Evolutionary conservation across 768 basidiomycete species (phyloP).

Genomic region (Pulveroboletus frians): DNA sequence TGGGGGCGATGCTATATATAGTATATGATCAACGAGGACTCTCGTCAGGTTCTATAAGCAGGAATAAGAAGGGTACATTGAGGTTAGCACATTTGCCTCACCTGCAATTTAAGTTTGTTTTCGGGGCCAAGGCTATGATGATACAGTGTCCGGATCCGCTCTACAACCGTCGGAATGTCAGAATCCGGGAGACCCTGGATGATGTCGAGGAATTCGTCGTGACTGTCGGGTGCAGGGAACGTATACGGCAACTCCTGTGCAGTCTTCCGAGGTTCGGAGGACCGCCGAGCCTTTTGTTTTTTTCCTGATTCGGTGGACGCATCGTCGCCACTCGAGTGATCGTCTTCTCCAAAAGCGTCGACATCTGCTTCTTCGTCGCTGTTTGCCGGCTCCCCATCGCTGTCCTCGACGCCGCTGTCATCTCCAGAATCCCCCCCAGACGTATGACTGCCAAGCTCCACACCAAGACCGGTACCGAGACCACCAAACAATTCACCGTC

Average conservation of each 20-base stretch:
- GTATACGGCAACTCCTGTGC: slow-evolving; percentile 80
- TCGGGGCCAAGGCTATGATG: slow-evolving; percentile 90
- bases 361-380: slow-evolving; percentile 30
- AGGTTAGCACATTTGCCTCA: slow-evolving; percentile 29
- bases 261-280: slow-evolving; percentile 28
- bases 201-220: slow-evolving; percentile 87
- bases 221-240: slow-evolving; percentile 80
- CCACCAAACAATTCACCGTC: slow-evolving; percentile 35
- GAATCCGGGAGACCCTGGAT: slow-evolving; percentile 64
- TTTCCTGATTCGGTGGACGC: slow-evolving; percentile 39
- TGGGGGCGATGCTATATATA: slow-evolving; percentile 66
- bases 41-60: slow-evolving; percentile 56
- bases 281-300: slow-evolving; percentile 31
- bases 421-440: slow-evolving; percentile 32
- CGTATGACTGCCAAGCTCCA: slow-evolving; percentile 39
- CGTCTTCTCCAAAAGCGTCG: slow-evolving; percentile 31
- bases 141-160: slow-evolving; percentile 85
- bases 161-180: slow-evolving; percentile 74
- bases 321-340: slow-evolving; percentile 35
- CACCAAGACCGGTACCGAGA: slow-evolving; percentile 30
- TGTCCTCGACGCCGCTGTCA: slow-evolving; percentile 33
- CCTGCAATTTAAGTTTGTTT: slow-evolving; percentile 92
- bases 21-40: slow-evolving; percentile 83
- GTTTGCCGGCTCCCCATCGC: slow-evolving; percentile 10
- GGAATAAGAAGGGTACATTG: not conserved